These are phyloP conservation scores for Trichoderma orchidacearum DNA, from an alignment of 495 filamentous ascomycete genomes.

Conservation along the genomic window DNA sequence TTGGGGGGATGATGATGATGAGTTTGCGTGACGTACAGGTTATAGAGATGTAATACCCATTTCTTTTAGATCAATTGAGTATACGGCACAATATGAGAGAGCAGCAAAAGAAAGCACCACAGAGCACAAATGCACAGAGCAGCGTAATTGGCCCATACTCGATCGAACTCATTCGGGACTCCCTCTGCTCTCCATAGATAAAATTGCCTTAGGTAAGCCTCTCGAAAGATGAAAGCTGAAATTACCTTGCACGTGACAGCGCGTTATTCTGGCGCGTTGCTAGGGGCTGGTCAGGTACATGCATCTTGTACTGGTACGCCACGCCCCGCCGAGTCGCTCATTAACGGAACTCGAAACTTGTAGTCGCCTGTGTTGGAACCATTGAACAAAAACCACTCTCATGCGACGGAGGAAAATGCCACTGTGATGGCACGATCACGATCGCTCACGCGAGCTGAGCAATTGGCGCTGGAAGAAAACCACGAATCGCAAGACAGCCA, in stretches of 20 bases:
- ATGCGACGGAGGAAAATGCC: not conserved
- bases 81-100: too few relatives aligned
- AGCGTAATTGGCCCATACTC: too few relatives aligned
- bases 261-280: not conserved
- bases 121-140: too few relatives aligned
- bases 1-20: not conserved
- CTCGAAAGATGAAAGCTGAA: not conserved
- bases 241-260: not conserved
- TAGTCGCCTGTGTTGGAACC: not conserved
- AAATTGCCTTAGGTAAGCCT: too few relatives aligned
- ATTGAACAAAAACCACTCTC: not conserved
- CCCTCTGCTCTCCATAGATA: too few relatives aligned
- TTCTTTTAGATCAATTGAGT: not conserved
- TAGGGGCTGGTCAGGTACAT: too few relatives aligned
- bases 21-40: not conserved
- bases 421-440: not conserved
- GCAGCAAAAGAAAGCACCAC: too few relatives aligned
- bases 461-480: not conserved
- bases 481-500: slow-evolving; percentile 3
- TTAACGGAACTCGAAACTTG: not conserved
- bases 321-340: too few relatives aligned
- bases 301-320: too few relatives aligned
- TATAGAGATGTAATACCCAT: not conserved
- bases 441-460: not conserved
- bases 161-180: too few relatives aligned